A percentile compares a stretch with the other conserved stretches of the same genome.
Evolutionary conservation across 805 yeast species (phyloP).

Genomic region (Starmerella potacharoeniae): DNA sequence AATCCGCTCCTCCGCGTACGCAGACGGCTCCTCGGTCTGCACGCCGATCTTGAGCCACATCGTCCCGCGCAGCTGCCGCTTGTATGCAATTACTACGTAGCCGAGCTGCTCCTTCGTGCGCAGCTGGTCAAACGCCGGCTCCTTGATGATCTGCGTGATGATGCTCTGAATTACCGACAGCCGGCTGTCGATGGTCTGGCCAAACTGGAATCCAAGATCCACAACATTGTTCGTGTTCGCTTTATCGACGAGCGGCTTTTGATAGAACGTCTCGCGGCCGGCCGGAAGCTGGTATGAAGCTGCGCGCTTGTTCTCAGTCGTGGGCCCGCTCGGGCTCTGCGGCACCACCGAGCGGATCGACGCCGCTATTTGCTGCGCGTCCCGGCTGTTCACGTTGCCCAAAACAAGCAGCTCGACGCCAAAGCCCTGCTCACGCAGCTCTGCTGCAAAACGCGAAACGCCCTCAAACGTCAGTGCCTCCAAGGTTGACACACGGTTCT

Average conservation of each 20-base stretch:
- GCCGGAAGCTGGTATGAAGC: constrained; percentile 29
- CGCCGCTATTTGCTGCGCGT: constrained; percentile 37
- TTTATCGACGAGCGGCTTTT: constrained; percentile 40
- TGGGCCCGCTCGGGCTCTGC: not conserved
- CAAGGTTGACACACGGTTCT: constrained; percentile 51
- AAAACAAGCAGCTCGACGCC: constrained; percentile 61
- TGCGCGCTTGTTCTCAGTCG: constrained; percentile 4
- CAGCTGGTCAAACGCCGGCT: constrained; percentile 80
- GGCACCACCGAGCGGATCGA: constrained; percentile 1
- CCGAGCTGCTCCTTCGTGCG: constrained; percentile 94
- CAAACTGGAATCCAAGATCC: constrained; percentile 64
- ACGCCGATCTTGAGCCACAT: constrained; percentile 62
- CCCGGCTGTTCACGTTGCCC: constrained; percentile 55
- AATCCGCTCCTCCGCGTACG: constrained; percentile 66
- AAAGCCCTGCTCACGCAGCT: constrained; percentile 41
- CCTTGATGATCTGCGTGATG: constrained; percentile 60
- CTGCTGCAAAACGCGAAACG: constrained; percentile 5
- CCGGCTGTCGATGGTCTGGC: constrained; percentile 35
- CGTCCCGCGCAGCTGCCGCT: constrained; percentile 55
- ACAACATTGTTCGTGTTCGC: constrained; percentile 74
- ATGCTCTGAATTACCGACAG: constrained; percentile 47
- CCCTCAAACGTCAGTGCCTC: constrained; percentile 29
- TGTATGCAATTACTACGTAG: constrained; percentile 78
- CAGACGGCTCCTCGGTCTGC: constrained; percentile 72
- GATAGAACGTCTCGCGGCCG: constrained; percentile 21